Base-by-base conservation (phyloP, 306 rosid species). In the Gynostemma pentaphyllum region DNA sequence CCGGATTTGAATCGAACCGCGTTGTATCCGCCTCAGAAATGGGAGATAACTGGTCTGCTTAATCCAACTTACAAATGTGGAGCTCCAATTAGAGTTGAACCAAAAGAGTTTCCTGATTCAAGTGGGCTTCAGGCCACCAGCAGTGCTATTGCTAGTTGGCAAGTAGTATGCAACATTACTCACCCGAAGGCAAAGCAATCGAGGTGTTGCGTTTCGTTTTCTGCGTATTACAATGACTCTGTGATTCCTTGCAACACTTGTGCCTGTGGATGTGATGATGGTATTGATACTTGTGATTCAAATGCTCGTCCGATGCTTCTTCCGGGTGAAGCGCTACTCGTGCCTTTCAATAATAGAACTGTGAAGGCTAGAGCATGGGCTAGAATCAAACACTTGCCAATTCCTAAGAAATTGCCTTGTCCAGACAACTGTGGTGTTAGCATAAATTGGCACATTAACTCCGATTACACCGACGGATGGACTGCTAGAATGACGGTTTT, bases 161-260 rank as follows among this genome's bases (percentile, higher is more conserved):
- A 87, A 26, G 72, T 91, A 0, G 82, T 71, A 0, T 89, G 97
- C 70, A 85, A 91, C 78, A 83, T 91, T 4, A 83, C 95, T 0
- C 74, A 71, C 6, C 92, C 96, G 0, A 79, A 77, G 47, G 82
- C 78, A 2, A 74, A 72, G 34, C 54, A 74, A 10, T 36, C 72
- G 0, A 78, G 86, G 6, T 91, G 97, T 47, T 91, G 97, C 23
- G 95, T 91, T 34, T 80, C 96, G 0, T 87, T 83, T 68, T 85
- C 97, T 0, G 85, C 96, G 1, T 91, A 68, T 67, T 87, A 83
- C 68, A 87, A 77, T 7, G 86, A 78, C 52, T 85, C 96, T 4
- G 86, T 78, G 2, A 80, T 91, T 19, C 97, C 96, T 0, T 91
- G 97, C 67, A 79, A 72, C 67, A 91, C 97, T 1, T 87, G 97